Percentiles rank a stretch among this genome's conserved stretches.
These are phyloP conservation scores for Salix koriyanagi DNA, from an alignment of 345 rosid species.

Conservation along the genomic window DNA sequence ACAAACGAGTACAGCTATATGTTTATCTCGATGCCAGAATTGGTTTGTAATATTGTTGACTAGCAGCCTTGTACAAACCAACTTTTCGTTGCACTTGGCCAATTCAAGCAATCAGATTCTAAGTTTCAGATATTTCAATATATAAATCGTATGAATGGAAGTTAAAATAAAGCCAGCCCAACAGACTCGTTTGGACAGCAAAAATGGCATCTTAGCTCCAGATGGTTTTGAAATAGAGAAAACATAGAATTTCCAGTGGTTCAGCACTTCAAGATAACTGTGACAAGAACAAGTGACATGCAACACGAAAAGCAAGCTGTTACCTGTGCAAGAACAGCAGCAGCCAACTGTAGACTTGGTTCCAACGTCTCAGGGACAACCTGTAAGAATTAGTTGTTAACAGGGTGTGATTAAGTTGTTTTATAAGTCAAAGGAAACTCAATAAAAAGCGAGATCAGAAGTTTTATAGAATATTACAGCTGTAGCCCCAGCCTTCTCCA, in stretches of 20 bases:
- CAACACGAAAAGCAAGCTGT: not conserved
- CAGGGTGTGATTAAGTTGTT: not conserved
- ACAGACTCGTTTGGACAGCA: not conserved
- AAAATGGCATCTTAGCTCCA: not conserved
- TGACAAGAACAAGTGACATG: not conserved
- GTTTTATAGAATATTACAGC: conserved; percentile 53
- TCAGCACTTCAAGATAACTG: not conserved
- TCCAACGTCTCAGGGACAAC: conserved; percentile 99
- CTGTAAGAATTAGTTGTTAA: conserved; percentile 31
- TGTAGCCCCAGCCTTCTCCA: conserved; percentile 96
- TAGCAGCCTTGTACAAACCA: not conserved
- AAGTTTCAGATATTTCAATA: not conserved
- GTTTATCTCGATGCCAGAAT: not conserved
- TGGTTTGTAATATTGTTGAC: not conserved
- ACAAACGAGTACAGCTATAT: not conserved
- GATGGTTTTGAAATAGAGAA: not conserved
- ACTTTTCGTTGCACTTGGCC: not conserved
- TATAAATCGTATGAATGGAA: not conserved
- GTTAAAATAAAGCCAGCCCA: not conserved
- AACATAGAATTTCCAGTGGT: conserved; percentile 2
- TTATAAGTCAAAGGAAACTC: not conserved
- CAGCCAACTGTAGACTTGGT: conserved; percentile 97
- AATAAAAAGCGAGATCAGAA: not conserved
- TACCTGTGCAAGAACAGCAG: conserved; percentile 99
- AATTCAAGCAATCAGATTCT: not conserved